phyloP scores from a whole-genome alignment of 805 yeast genomes.

The Nakazawaea wickerhamii region DNA sequence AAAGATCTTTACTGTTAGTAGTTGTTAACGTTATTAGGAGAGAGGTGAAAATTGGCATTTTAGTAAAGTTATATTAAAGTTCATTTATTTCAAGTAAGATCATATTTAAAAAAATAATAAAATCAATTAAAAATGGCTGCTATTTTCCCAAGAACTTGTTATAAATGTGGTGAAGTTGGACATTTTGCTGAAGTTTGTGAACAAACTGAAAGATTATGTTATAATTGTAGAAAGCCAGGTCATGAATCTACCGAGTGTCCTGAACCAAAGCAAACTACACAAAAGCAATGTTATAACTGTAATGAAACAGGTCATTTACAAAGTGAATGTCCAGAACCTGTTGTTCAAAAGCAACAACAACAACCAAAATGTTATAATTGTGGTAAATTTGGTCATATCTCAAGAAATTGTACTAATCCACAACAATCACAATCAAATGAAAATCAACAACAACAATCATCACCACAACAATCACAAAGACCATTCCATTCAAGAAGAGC shows the following conservation, averaged over 20 bases:
- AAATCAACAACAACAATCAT: too few species aligned
- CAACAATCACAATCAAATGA: too few species aligned
- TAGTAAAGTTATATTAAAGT: too few species aligned
- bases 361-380: constrained; percentile 79
- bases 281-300: constrained; percentile 91
- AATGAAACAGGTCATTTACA: constrained; percentile 88
- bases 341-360: constrained; percentile 31
- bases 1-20: neutral
- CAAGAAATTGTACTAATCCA: constrained; percentile 65
- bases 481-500: constrained; percentile 19
- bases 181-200: constrained; percentile 86
- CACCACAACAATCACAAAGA: constrained; percentile 20
- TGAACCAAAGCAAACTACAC: constrained; percentile 76
- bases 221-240: constrained; percentile 88
- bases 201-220: constrained; percentile 81
- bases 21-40: constrained; percentile 5
- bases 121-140: constrained; percentile 21
- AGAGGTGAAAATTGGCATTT: too few species aligned
- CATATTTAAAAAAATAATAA: neutral
- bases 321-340: constrained; percentile 70
- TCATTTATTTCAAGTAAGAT: neutral
- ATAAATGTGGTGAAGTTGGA: constrained; percentile 89
- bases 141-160: constrained; percentile 62
- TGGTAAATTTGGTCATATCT: constrained; percentile 73
- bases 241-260: constrained; percentile 89